Base-by-base conservation (phyloP, 805 yeast species). In the Kurtzmaniella cleridarum region DNA sequence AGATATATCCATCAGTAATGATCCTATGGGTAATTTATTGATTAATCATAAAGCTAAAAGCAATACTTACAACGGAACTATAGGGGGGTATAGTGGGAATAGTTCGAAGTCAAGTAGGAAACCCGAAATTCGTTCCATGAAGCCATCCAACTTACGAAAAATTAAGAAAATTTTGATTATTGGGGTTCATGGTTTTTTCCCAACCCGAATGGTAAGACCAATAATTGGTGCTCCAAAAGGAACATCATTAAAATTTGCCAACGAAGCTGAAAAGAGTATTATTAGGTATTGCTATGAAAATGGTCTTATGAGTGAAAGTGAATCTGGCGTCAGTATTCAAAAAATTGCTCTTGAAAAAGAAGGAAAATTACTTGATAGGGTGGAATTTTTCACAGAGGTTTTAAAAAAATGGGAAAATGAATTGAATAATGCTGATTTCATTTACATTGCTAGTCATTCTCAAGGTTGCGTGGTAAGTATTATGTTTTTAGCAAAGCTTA, bases 131-230 rank as follows among this genome's bases (percentile, higher is more conserved):
- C 24, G 8, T 20, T 20, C 24, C 5, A 20, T 20, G 24, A 20
- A 20, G 8, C 24, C 24, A 20, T 26, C 32, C 1, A 60, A 64
- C 2, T 52, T 65, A 32, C 44, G 44, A 16, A 57, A 47, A 30
- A 62, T 76, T 40, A 75, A 76, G 41, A 78, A 79, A 45, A 85
- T 85, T 0, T 72, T 91, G 24, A 83, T 93, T 27, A 78, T 91
- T 42, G 98, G 98, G 0, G 90, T 91, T 1, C 98, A 91, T 63
- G 98, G 98, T 1, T 91, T 90, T 54, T 91, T 93, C 65, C 98
- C 98, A 0, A 84, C 88, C 1, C 78, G 75, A 45, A 80, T 88
- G 72, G 69, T 93, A 48, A 65, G 98, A 37, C 89, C 95, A 0
- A 53, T 91, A 12, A 80, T 91, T 37, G 98, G 98, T 2, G 89